Evolutionary conservation across 129 eudicot genomes (phyloP).

Genomic region (Flaveria robusta): DNA sequence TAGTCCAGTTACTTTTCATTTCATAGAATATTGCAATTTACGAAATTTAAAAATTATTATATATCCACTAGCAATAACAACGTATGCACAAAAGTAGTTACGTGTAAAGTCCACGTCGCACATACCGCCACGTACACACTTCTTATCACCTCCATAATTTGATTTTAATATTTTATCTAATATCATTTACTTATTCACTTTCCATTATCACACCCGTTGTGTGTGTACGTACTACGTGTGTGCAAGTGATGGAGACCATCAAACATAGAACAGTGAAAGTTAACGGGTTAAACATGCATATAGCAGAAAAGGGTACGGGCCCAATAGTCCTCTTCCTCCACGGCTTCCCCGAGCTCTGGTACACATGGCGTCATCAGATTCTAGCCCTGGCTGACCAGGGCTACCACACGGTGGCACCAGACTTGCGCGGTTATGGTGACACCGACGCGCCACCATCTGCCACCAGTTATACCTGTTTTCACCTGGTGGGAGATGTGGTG

Average conservation of each 20-base stretch:
- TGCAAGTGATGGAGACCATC: conserved; percentile 47
- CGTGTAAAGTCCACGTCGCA: neutral
- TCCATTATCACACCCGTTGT: neutral
- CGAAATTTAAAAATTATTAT: no score
- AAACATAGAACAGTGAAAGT: conserved; percentile 43
- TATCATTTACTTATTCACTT: neutral
- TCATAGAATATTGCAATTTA: no score
- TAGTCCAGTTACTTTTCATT: no score
- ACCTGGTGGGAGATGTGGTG: conserved; percentile 61
- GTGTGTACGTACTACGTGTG: neutral
- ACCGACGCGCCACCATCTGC: conserved; percentile 58
- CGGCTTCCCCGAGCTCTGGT: conserved; percentile 88
- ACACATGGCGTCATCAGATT: conserved; percentile 88
- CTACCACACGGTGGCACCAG: conserved; percentile 80
- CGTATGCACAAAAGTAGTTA: neutral
- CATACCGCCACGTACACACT: neutral
- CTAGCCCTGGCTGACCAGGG: conserved; percentile 58
- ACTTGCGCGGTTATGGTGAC: conserved; percentile 77
- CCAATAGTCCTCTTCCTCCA: conserved; percentile 67
- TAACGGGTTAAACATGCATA: conserved; percentile 67
- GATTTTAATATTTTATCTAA: neutral
- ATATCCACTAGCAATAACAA: neutral
- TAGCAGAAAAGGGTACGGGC: conserved; percentile 68
- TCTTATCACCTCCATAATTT: neutral
- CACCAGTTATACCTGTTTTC: conserved; percentile 37